phyloP scores from a whole-genome alignment of 2,329 filamentous ascomycete species.

The Calcarisporium arbuscula region DNA sequence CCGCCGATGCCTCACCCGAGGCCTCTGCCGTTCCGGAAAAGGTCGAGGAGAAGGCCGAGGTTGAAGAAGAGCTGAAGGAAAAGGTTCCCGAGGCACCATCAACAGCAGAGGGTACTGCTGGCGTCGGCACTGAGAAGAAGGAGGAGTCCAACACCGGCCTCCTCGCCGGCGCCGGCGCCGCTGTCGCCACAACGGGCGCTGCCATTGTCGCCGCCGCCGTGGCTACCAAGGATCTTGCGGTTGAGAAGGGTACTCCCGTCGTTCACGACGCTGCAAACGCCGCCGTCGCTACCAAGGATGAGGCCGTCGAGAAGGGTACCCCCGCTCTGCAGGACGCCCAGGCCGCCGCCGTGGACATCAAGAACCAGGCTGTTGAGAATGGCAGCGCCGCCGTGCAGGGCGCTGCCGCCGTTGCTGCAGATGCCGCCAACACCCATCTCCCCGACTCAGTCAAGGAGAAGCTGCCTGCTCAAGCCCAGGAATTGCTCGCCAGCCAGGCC shows the following conservation, averaged over 20 bases:
- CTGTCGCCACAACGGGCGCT: conserved; percentile 23
- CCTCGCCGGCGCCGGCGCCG: conserved; percentile 27
- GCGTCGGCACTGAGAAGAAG: conserved; percentile 46
- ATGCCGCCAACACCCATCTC: conserved; percentile 40
- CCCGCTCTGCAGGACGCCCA: conserved; percentile 29
- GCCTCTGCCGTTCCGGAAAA: conserved; percentile 59
- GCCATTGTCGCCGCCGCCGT: too few species aligned
- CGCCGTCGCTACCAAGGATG: conserved; percentile 27
- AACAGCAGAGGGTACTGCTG: conserved; percentile 50
- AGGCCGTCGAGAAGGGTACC: conserved; percentile 30
- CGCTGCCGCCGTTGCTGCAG: conserved; percentile 29
- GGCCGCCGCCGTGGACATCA: conserved; percentile 22
- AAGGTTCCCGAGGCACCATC: conserved; percentile 57
- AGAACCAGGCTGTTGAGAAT: conserved; percentile 30
- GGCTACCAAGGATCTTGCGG: conserved; percentile 33
- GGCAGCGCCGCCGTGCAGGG: conserved; percentile 29
- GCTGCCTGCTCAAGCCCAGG: conserved; percentile 44
- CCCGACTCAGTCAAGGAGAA: conserved; percentile 47
- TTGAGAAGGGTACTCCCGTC: conserved; percentile 22
- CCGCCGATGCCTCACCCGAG: conserved; percentile 58
- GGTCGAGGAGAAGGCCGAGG: conserved; percentile 62
- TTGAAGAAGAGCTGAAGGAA: conserved; percentile 64
- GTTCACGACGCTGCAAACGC: too few species aligned
- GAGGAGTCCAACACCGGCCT: conserved; percentile 34
- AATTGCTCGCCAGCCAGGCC: conserved; percentile 38